Conservation (phyloP, 202 grass and related monocot genomes). For the Digitaria exilis region DNA sequence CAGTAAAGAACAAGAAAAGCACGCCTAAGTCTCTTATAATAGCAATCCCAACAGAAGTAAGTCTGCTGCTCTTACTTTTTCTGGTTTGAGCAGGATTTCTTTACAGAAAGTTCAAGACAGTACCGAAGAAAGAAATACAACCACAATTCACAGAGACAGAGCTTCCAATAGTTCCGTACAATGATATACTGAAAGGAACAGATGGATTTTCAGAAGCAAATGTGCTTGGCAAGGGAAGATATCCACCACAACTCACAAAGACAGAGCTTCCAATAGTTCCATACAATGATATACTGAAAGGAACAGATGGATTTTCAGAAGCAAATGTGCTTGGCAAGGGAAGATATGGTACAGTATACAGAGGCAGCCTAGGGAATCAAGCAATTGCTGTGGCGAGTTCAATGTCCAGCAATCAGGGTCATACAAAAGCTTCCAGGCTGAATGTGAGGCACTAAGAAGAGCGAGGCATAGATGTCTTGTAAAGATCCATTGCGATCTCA, state of each 20-base stretch:
- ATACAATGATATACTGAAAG: constrained; percentile 25
- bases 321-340: constrained; percentile 45
- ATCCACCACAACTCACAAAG: not conserved
- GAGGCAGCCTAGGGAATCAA: constrained; percentile 8
- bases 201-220: too few species aligned
- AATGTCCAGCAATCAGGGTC: constrained; percentile 36
- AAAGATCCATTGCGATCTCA: too few species aligned
- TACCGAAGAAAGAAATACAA: not conserved
- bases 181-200: too few species aligned
- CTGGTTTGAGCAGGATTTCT: not conserved
- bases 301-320: not conserved
- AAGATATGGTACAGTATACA: constrained; percentile 38
- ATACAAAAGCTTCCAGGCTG: constrained; percentile 35
- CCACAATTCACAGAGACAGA: too few species aligned
- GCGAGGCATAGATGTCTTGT: too few species aligned
- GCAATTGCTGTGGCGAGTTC: constrained; percentile 9
- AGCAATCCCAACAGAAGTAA: not conserved
- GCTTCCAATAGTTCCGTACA: too few species aligned
- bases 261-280: constrained; percentile 8
- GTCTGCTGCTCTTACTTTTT: not conserved
- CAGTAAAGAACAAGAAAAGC: not conserved
- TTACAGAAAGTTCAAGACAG: not conserved
- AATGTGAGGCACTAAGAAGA: too few species aligned
- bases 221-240: too few species aligned
- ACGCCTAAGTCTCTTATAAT: not conserved